Evolutionary conservation across 768 basidiomycete species (phyloP).

Genomic region (Pleurotus citrinopileatus): DNA sequence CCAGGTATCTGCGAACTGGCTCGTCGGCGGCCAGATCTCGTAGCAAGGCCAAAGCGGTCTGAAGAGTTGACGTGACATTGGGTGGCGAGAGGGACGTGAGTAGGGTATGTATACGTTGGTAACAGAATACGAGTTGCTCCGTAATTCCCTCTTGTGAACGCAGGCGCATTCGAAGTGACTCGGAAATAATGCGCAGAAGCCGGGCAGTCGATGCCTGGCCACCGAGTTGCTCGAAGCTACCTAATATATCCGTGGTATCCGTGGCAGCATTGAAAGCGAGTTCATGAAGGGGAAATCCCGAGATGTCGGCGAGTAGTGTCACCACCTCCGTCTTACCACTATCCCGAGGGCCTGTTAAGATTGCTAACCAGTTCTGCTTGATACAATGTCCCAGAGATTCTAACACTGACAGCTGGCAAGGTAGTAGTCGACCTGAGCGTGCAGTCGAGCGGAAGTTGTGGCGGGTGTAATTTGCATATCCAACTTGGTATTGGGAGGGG

Average conservation of each 20-base stretch:
- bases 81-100: neutral
- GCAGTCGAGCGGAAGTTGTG: slow-evolving; percentile 28
- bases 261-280: slow-evolving; percentile 82
- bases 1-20: neutral
- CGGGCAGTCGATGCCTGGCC: slow-evolving; percentile 19
- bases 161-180: neutral
- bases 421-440: slow-evolving; percentile 52
- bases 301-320: slow-evolving; percentile 62
- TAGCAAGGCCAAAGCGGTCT: slow-evolving; percentile 24
- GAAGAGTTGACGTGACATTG: slow-evolving; percentile 17
- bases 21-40: slow-evolving; percentile 16
- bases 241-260: slow-evolving; percentile 91
- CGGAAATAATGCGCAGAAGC: neutral
- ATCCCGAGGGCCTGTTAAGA: slow-evolving; percentile 71
- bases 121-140: neutral
- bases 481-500: slow-evolving; percentile 56
- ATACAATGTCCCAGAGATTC: slow-evolving; percentile 78
- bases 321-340: slow-evolving; percentile 82
- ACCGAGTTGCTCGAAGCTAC: slow-evolving; percentile 93
- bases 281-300: slow-evolving; percentile 68
- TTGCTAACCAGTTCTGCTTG: slow-evolving; percentile 81
- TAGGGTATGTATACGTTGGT: neutral
- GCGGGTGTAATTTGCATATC: slow-evolving; percentile 48
- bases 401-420: slow-evolving; percentile 59
- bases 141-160: neutral